Conservation (phyloP, 2,329 filamentous ascomycete species). For the Aspergillus piperis region DNA sequence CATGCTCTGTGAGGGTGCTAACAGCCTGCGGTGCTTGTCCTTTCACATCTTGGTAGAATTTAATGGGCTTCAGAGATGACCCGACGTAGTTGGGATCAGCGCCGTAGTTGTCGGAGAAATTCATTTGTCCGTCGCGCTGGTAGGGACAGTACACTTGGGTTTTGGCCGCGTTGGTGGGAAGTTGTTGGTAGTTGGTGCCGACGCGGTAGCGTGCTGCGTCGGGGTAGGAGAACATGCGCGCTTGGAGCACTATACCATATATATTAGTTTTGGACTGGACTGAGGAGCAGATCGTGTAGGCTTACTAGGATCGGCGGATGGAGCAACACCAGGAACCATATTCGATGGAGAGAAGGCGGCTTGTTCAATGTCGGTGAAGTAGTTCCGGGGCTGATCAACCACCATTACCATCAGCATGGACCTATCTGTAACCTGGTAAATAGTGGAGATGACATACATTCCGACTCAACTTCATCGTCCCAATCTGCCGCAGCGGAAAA, state of each 20-base stretch:
- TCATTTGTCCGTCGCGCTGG: not conserved
- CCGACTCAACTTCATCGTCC: conserved; percentile 20
- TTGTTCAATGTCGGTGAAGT: conserved; percentile 16
- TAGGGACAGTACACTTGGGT: not conserved
- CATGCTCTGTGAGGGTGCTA: not conserved
- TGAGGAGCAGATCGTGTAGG: not conserved
- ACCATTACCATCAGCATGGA: no score
- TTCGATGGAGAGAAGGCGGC: conserved; percentile 7
- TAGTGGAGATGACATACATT: not conserved
- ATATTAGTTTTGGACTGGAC: no score
- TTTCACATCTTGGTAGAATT: not conserved
- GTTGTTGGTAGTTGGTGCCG: conserved; percentile 44
- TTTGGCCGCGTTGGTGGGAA: conserved; percentile 26
- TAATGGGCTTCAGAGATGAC: not conserved
- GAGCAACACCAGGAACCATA: conserved; percentile 60
- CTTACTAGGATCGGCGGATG: conserved; percentile 59
- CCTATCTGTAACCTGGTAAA: no score
- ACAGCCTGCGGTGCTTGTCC: not conserved
- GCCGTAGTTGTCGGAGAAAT: not conserved
- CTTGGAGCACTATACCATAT: conserved; percentile 53
- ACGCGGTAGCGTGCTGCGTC: conserved; percentile 51
- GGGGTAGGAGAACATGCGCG: conserved; percentile 62
- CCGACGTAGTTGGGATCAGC: not conserved
- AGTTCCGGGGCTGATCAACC: conserved; percentile 9
- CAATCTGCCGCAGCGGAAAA: conserved; percentile 7